Base-by-base conservation (phyloP, 1,284 basidiomycete species). In the Apiotrichum gracile region DNA sequence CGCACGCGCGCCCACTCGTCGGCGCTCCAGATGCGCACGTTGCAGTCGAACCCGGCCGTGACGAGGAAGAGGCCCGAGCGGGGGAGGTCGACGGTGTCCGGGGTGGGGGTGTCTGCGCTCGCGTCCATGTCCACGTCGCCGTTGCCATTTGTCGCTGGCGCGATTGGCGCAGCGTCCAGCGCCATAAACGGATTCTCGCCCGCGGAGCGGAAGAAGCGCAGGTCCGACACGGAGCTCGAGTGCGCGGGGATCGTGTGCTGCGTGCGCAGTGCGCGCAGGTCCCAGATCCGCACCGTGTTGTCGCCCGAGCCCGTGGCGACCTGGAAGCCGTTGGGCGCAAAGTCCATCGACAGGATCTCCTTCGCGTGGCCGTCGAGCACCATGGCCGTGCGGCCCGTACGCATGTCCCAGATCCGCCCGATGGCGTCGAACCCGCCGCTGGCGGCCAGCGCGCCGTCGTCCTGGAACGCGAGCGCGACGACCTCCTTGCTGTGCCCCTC, bases 401-500 rank as follows among this genome's bases (percentile, higher is more conserved):
- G 82, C 26, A 93, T 68, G 74, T 99, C 96, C 96, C 96, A 99
- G 1, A 97, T 87, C 25, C 96, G 85, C 1, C 91, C 96, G 63
- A 98, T 91, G 0, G 92, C 92, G 68, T 99, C 96, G 26, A 98
- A 82, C 13, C 96, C 96, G 35, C 91, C 93, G 64, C 37, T 14
- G 43, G 61, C 57, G 57, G 60, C 40, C 33, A 99, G 78, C 3
- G 94, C 87, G 5, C 96, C 96, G 70, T 99, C 96, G 62, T 86
- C 82, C 69, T 98, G 96, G 70, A 97, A 98, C 53, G 93, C 91
- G 19, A 98, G 81, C 2, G 91, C 81, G 70, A 96, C 97, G 0
- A 98, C 93, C 70, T 96, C 93, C 70, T 93, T 93, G 17, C 91
- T 93, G 69, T 99, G 96, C 0, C 96, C 96, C 72, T 98, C 94